Percentiles rank a stretch among this genome's conserved stretches.
phyloP scores from a whole-genome alignment of 2,329 filamentous ascomycete species.

The Cercospora brassicicola region DNA sequence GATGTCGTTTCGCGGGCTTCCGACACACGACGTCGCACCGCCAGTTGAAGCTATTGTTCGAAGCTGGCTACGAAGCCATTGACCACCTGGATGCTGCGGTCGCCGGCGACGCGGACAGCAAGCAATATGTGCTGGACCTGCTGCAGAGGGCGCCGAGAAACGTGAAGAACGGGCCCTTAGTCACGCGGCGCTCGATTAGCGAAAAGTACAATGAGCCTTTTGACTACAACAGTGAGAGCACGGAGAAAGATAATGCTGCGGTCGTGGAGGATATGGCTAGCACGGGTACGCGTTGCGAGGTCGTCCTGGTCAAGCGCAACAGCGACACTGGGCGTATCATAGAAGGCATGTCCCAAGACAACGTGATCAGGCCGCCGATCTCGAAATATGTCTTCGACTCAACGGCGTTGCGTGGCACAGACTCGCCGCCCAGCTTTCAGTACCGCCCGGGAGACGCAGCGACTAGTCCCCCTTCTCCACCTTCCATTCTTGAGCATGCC shows the following conservation, averaged over 20 bases:
- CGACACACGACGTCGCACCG: constrained; percentile 58
- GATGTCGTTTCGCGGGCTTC: constrained; percentile 64
- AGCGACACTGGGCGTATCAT: not conserved
- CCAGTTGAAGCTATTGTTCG: constrained; percentile 62
- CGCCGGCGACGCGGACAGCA: constrained; percentile 36
- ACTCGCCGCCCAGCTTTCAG: not conserved
- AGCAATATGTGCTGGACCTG: constrained; percentile 31
- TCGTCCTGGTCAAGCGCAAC: not conserved
- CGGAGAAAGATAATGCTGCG: not conserved
- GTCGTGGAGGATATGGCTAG: not conserved
- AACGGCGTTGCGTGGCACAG: not conserved
- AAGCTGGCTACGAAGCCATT: constrained; percentile 64
- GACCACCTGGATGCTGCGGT: constrained; percentile 48
- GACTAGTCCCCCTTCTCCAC: not conserved
- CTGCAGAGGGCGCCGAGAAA: constrained; percentile 30
- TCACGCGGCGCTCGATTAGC: constrained; percentile 3
- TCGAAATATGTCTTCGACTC: not conserved
- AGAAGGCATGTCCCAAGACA: not conserved
- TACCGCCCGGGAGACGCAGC: not conserved
- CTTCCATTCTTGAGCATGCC: constrained; percentile 20
- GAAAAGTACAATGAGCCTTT: constrained; percentile 10
- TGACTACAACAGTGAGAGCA: not conserved
- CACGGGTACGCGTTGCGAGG: not conserved
- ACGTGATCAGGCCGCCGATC: not conserved
- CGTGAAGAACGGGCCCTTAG: constrained; percentile 12